A percentile compares a stretch with the other conserved stretches of the same genome.
phyloP scores from a whole-genome alignment of 805 yeast species.

The Ogataea ganodermae region DNA sequence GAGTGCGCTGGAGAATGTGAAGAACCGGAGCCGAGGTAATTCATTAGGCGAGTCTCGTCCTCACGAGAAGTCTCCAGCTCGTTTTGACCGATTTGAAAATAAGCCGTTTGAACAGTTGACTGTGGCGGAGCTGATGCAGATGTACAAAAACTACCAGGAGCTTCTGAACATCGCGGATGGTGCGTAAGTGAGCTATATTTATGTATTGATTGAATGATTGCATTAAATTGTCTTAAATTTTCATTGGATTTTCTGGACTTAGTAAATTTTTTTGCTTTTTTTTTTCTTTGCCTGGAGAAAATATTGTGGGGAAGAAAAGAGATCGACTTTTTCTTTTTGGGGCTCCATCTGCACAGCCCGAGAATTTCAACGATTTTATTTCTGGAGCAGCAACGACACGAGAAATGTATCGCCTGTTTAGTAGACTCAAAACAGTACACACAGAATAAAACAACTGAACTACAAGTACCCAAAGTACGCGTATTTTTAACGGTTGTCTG shows the following conservation, averaged over 20 bases:
- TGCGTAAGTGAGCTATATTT: too few relatives aligned
- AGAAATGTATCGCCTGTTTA: background rate
- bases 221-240: too few relatives aligned
- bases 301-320: background rate
- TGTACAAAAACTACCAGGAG: slow-evolving; percentile 32
- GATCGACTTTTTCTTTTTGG: background rate
- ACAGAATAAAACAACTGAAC: too few relatives aligned
- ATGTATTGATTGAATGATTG: slow-evolving; percentile 1
- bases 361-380: background rate
- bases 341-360: slow-evolving; percentile 1
- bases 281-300: background rate
- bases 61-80: background rate
- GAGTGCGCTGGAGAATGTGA: slow-evolving; percentile 35
- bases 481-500: too few relatives aligned
- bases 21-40: slow-evolving; percentile 34
- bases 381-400: background rate
- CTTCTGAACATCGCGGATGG: slow-evolving; percentile 18
- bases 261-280: too few relatives aligned
- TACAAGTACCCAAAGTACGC: too few relatives aligned
- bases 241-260: too few relatives aligned
- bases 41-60: slow-evolving; percentile 15
- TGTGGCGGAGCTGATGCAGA: slow-evolving; percentile 30
- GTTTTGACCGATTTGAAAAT: slow-evolving; percentile 22
- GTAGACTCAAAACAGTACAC: too few relatives aligned
- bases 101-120: slow-evolving; percentile 33